Evolutionary conservation across 306 rosid species (phyloP).

Genomic region (Cucurbita pepo): DNA sequence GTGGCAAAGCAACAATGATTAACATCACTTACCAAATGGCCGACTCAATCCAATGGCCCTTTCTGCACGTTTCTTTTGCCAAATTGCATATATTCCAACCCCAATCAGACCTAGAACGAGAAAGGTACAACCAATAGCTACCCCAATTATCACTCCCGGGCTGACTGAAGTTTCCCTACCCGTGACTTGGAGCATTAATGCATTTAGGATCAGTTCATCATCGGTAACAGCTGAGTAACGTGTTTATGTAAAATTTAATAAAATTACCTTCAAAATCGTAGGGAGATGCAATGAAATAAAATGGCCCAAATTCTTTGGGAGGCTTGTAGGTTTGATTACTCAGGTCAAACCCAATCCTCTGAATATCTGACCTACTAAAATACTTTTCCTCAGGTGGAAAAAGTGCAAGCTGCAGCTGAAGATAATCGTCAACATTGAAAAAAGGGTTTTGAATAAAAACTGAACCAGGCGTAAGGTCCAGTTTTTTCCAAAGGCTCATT

Average conservation of each 20-base stretch:
- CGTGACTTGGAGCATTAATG: constrained; percentile 22
- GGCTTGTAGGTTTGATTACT: constrained; percentile 83
- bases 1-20: not conserved
- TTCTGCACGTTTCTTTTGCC: constrained; percentile 91
- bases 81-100: constrained; percentile 47
- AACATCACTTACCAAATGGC: constrained; percentile 51
- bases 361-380: constrained; percentile 61
- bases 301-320: constrained; percentile 67
- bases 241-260: not conserved
- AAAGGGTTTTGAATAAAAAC: constrained; percentile 60
- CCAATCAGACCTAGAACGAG: constrained; percentile 55
- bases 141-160: constrained; percentile 30
- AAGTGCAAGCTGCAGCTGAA: constrained; percentile 60
- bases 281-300: constrained; percentile 49
- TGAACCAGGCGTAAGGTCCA: constrained; percentile 66
- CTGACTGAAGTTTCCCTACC: constrained; percentile 26
- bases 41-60: constrained; percentile 69
- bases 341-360: constrained; percentile 66
- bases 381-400: constrained; percentile 51
- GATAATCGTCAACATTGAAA: constrained; percentile 68
- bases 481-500: constrained; percentile 45
- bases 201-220: constrained; percentile 15
- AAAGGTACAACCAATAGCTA: constrained; percentile 38
- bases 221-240: not conserved
- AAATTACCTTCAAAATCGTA: constrained; percentile 56